Base-by-base conservation (phyloP, 2,329 filamentous ascomycete genomes). In the Eurotiales sp. region DNA sequence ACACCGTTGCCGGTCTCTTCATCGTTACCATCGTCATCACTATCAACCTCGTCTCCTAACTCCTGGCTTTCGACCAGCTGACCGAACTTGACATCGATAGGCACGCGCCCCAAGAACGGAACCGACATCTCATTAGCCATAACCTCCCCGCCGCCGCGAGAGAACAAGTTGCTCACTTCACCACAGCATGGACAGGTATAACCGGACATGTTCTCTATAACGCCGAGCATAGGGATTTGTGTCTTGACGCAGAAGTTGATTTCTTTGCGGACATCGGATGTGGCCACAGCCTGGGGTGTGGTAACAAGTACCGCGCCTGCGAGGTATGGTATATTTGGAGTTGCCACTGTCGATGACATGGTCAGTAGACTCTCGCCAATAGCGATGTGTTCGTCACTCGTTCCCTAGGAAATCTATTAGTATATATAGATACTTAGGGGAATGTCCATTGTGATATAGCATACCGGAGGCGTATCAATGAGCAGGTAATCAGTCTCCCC, bases 91-190 rank as follows among this genome's bases (percentile, higher is more conserved):
- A 90, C 88, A 72, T 99, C 93, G 63, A 99, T 90, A 1, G 93
- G 93, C 32, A 97, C 84, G 23, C 83, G 84, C 2, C 91, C 93
- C 48, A 97, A 71, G 62, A 96, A 97, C 14, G 81, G 82, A 30
- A 97, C 88, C 0, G 76, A 77, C 65, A 95, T 93, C 60, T 97
- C 90, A 43, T 82, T 74, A 6, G 92, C 90, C 90, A 99, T 96
- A 21, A 87, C 80, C 67, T 88, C 77, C 7, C 93, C 93, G 3
- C 93, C 93, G 3, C 93, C 93, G 50, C 88, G 91, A 46, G 86
- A 90, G 68, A 99, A 99, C 46, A 97, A 82, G 70, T 97, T 89
- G 47, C 89, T 96, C 71, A 92, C 95, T 67, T 96, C 90, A 46
- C 78, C 79, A 63, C 82, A 85, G 55, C 82, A 84, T 12, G 82